Base-by-base conservation (phyloP, 805 yeast species). In the Lipomyces lipofer region DNA sequence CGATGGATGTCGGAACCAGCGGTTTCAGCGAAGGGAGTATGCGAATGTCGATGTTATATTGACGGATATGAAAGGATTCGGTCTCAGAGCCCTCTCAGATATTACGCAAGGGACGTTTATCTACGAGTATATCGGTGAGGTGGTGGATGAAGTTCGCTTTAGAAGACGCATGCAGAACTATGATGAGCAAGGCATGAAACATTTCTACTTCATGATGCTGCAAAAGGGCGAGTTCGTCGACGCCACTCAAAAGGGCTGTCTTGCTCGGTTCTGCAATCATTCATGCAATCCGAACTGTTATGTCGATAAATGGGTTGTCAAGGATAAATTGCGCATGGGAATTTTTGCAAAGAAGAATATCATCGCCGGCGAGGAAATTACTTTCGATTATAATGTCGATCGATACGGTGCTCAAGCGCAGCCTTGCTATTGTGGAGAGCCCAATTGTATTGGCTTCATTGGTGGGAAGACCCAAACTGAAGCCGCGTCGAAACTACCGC, bases 391-490 rank as follows among this genome's bases (percentile, higher is more conserved):
- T 70, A 92, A 92, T 66, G 98, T 94, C 30, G 99, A 92, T 71
- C 77, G 98, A 59, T 92, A 91, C 69, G 99, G 99, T 28, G 95
- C 97, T 1, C 85, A 84, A 54, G 89, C 95, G 12, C 98, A 94
- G 72, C 86, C 87, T 29, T 92, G 99, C 72, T 87, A 86, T 71
- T 92, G 99, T 73, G 97, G 95, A 2, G 95, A 90, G 61, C 77
- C 86, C 27, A 91, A 89, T 70, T 92, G 99, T 78, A 78, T 89
- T 40, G 96, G 97, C 30, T 85, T 86, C 62, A 81, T 92, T 75
- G 99, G 98, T 61, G 99, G 99, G 46, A 91, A 90, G 70, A 92
- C 96, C 2, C 99, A 94, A 73, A 90, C 98, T 1, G 96, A 90
- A 63, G 87, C 92, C 29, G 92, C 92, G 0, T 78, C 88, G 36